phyloP scores from a whole-genome alignment of 768 basidiomycete genomes.

The Neoboletus brunneissimus region DNA sequence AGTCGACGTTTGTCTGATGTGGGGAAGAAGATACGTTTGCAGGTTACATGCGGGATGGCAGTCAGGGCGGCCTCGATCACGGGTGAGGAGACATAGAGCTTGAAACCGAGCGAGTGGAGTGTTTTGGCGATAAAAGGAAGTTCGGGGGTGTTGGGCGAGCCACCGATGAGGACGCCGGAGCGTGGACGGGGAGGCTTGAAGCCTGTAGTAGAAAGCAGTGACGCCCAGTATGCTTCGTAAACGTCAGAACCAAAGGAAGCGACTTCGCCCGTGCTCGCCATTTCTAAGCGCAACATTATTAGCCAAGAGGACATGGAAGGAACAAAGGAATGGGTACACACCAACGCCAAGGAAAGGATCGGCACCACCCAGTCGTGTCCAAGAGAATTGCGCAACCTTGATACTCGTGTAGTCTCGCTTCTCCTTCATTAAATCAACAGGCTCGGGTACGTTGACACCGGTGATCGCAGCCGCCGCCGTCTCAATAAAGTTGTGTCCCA shows the following conservation, averaged over 20 bases:
- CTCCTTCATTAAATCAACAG: conserved; percentile 88
- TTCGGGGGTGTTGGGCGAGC: conserved; percentile 84
- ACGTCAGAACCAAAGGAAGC: conserved; percentile 93
- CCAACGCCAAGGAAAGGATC: conserved; percentile 96
- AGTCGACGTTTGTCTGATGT: conserved; percentile 94
- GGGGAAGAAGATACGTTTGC: conserved; percentile 94
- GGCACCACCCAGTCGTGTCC: conserved; percentile 94
- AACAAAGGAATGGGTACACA: conserved; percentile 38
- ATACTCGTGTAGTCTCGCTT: conserved; percentile 89
- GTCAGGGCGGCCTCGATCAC: conserved; percentile 81
- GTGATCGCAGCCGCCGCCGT: conserved; percentile 87
- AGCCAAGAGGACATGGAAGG: conserved; percentile 1
- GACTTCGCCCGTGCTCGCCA: conserved; percentile 98
- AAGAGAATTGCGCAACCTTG: conserved; percentile 98
- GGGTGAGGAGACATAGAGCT: conserved; percentile 84
- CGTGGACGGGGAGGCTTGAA: conserved; percentile 86
- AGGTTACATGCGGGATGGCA: conserved; percentile 68
- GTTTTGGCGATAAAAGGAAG: conserved; percentile 79
- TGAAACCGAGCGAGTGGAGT: conserved; percentile 87
- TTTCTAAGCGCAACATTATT: conserved; percentile 50
- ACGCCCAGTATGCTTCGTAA: conserved; percentile 94
- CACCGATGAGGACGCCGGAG: conserved; percentile 90
- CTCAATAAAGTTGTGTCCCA: conserved; percentile 97
- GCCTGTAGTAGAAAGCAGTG: conserved; percentile 91
- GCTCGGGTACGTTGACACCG: conserved; percentile 81